Base-by-base conservation (phyloP, 2,329 filamentous ascomycete species). In the Fusarium sp. region DNA sequence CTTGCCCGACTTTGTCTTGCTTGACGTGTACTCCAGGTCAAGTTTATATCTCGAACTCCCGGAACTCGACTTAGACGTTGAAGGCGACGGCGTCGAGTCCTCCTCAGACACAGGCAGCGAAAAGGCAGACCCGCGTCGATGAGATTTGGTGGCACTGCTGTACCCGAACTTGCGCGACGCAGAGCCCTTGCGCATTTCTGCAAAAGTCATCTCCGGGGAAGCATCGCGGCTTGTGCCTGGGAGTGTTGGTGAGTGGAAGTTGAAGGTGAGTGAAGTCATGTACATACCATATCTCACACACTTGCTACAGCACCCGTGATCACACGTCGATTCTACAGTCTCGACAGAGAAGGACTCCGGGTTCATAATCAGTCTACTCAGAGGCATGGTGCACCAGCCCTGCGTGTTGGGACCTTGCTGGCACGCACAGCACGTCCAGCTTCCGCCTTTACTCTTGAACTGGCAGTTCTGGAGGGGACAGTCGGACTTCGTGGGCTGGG, bases 371-470 rank as follows among this genome's bases (percentile, higher is more conserved):
- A 77, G 70, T 39, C 75, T 76, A 31, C 68, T 71, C 38, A 74
- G 76, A 14, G 78, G 75, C 66, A 81, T 81, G 11, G 78, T 81
- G 73, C 86, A 88, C 86, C 86, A 88, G 8, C 86, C 86, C 62
- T 81, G 78, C 2, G 76, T 81, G 71, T 88, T 88, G 18, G 85
- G 83, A 0, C 84, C 84, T 39, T 84, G 79, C 4, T 81, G 78
- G 69, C 86, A 88, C 34, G 80, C 72, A 74, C 86, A 88, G 68
- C 86, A 88, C n/a, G 78, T 82, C 86, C 86, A 88, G 31, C 76
- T 80, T 18, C 84, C 82, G 39, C 81, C 84, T 36, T 86, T 81
- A 48, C 80, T 79, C 57, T 81, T 81, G 75, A 84, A 88, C 66
- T 83, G 79, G 73, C 86, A 88, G 71, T 85, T 82, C 63, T 81